A percentile compares a stretch with the other conserved stretches of the same genome.
Evolutionary conservation across 495 filamentous ascomycete species (phyloP).

Genomic region (Neurospora africana): DNA sequence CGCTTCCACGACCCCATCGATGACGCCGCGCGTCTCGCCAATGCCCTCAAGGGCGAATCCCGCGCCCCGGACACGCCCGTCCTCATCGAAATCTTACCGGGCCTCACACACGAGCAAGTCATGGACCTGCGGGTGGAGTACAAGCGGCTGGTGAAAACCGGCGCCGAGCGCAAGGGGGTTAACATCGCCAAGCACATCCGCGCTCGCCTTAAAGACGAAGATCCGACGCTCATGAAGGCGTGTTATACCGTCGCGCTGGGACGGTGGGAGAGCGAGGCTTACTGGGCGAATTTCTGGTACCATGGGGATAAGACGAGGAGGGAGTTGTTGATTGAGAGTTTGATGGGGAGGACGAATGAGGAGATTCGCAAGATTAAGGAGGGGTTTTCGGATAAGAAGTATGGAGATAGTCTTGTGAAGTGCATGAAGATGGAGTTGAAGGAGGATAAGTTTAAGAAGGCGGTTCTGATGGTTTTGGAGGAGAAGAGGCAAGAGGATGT

Average conservation of each 20-base stretch:
- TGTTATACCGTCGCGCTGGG: slow-evolving; percentile 86
- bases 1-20: slow-evolving; percentile 67
- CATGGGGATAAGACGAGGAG: slow-evolving; percentile 74
- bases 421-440: slow-evolving; percentile 89
- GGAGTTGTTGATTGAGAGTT: slow-evolving; percentile 81
- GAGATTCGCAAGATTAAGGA: slow-evolving; percentile 88
- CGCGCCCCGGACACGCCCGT: slow-evolving; percentile 54
- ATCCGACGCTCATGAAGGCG: slow-evolving; percentile 66
- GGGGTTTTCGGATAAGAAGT: slow-evolving; percentile 87
- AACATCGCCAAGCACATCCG: slow-evolving; percentile 97
- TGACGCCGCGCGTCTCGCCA: slow-evolving; percentile 65
- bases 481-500: slow-evolving; percentile 73
- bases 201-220: slow-evolving; percentile 56
- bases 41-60: slow-evolving; percentile 60
- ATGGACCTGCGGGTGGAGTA: slow-evolving; percentile 77
- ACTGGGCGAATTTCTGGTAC: slow-evolving; percentile 99
- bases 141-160: slow-evolving; percentile 72
- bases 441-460: slow-evolving; percentile 88
- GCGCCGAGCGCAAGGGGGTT: slow-evolving; percentile 62
- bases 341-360: slow-evolving; percentile 79
- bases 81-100: slow-evolving; percentile 75
- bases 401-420: slow-evolving; percentile 65
- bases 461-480: slow-evolving; percentile 75
- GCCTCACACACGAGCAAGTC: slow-evolving; percentile 74
- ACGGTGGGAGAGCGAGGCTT: slow-evolving; percentile 85